Conservation (phyloP, 768 basidiomycete genomes). For the Russula compacta region DNA sequence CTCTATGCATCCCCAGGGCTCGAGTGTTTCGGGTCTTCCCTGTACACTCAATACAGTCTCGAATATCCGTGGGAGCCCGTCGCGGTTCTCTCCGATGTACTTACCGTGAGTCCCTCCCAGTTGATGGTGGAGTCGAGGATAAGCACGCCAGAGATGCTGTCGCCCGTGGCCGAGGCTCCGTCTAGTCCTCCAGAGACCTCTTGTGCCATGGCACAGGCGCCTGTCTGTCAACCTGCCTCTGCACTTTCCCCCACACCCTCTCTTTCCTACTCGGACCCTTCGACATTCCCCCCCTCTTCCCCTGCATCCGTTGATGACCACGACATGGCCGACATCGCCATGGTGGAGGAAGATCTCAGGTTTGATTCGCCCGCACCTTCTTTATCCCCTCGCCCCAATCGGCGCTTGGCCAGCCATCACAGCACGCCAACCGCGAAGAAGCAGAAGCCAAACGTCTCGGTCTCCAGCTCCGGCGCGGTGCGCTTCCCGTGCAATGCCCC, state of each 20-base stretch:
- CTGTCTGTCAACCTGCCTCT: neutral
- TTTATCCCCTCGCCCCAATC: neutral
- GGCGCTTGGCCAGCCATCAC: neutral
- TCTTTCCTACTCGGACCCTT: neutral
- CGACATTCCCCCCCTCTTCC: neutral
- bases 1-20: neutral
- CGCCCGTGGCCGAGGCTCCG: neutral
- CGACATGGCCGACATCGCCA: neutral
- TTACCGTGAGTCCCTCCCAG: neutral
- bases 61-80: neutral
- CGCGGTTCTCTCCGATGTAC: neutral
- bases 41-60: neutral
- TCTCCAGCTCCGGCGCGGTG: neutral
- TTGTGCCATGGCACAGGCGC: too few relatives aligned
- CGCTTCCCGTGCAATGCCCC: constrained; percentile 16
- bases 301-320: neutral
- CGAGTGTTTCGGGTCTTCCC: neutral
- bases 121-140: neutral
- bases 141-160: neutral
- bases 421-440: neutral
- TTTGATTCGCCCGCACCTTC: neutral
- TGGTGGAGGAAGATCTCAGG: neutral
- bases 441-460: neutral
- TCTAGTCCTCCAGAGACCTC: neutral
- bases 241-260: constrained; percentile 2